A percentile compares a stretch with the other conserved stretches of the same genome.
Evolutionary conservation across 768 basidiomycete species (phyloP).

Genomic region (Macrolepiota albuminosa): DNA sequence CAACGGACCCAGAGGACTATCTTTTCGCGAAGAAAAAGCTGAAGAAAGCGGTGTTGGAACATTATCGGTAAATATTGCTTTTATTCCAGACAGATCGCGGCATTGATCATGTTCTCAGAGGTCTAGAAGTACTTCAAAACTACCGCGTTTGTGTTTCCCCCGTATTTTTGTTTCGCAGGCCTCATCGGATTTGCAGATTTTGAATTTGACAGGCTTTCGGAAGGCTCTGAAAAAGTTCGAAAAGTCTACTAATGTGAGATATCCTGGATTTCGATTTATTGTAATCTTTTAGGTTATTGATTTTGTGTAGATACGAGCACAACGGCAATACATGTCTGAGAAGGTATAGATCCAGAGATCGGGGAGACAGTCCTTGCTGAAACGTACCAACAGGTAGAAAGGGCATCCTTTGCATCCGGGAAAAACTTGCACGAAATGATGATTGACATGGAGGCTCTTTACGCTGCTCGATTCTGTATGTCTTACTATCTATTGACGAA

Average conservation of each 20-base stretch:
- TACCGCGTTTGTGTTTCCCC: slow-evolving; percentile 78
- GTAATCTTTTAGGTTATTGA: background rate
- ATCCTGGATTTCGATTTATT: background rate
- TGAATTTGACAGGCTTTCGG: slow-evolving; percentile 88
- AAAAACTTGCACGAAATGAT: slow-evolving; percentile 60
- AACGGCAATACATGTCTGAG: slow-evolving; percentile 77
- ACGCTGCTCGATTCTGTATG: slow-evolving; percentile 68
- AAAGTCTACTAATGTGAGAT: slow-evolving; percentile 61
- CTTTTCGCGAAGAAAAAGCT: slow-evolving; percentile 79
- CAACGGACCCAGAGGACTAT: slow-evolving; percentile 73
- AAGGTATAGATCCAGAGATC: slow-evolving; percentile 39
- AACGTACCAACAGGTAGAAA: slow-evolving; percentile 48
- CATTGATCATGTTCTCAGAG: slow-evolving; percentile 34
- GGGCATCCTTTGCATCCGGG: slow-evolving; percentile 62
- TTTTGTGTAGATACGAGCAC: slow-evolving; percentile 50
- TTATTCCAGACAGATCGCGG: background rate
- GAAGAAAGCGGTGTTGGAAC: slow-evolving; percentile 78
- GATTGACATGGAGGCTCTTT: slow-evolving; percentile 71
- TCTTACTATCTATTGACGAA: slow-evolving; percentile 1
- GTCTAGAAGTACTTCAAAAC: slow-evolving; percentile 80
- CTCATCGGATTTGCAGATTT: slow-evolving; percentile 37
- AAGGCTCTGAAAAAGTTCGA: slow-evolving; percentile 86
- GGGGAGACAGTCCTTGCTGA: background rate
- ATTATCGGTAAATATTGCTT: slow-evolving; percentile 56
- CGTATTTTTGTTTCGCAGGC: background rate